These are phyloP conservation scores for Plasmodium malariae DNA, from an alignment of 169 alveolate species.

Conservation along the genomic window DNA sequence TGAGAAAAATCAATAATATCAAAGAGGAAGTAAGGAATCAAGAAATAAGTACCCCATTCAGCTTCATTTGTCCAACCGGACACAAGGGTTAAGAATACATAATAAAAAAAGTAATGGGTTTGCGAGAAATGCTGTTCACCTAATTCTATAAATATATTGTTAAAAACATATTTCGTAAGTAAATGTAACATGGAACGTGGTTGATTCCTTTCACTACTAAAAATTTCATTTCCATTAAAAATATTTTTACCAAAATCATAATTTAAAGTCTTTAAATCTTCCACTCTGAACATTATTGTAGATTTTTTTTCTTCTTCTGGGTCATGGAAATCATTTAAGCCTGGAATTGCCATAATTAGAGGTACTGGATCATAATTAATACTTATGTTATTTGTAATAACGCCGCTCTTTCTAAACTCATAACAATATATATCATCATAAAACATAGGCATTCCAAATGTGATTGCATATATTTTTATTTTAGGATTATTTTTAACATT, in stretches of 20 bases:
- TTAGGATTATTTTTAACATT: conserved; percentile 21
- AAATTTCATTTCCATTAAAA: conserved; percentile 50
- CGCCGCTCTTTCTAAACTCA: conserved; percentile 60
- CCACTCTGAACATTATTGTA: conserved; percentile 25
- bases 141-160: conserved; percentile 47
- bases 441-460: conserved; percentile 64
- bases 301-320: conserved; percentile 45
- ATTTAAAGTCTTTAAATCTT: conserved; percentile 46
- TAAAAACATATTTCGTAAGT: conserved; percentile 53
- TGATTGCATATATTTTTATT: conserved; percentile 24
- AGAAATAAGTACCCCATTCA: conserved; percentile 67
- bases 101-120: conserved; percentile 73
- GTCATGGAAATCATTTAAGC: conserved; percentile 17
- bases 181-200: conserved; percentile 20
- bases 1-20: conserved; percentile 36
- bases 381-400: conserved; percentile 41
- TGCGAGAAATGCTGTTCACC: conserved; percentile 49
- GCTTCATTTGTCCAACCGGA: conserved; percentile 77
- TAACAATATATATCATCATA: conserved; percentile 33
- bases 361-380: conserved; percentile 60
- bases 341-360: conserved; percentile 31
- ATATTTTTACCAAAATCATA: conserved; percentile 52
- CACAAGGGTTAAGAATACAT: conserved; percentile 56
- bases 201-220: conserved; percentile 27
- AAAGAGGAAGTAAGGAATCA: conserved; percentile 30